Evolutionary conservation across 306 rosid species (phyloP), one percentile per base, ranked within the genome.

Genomic region (Corylus heterophylla): DNA sequence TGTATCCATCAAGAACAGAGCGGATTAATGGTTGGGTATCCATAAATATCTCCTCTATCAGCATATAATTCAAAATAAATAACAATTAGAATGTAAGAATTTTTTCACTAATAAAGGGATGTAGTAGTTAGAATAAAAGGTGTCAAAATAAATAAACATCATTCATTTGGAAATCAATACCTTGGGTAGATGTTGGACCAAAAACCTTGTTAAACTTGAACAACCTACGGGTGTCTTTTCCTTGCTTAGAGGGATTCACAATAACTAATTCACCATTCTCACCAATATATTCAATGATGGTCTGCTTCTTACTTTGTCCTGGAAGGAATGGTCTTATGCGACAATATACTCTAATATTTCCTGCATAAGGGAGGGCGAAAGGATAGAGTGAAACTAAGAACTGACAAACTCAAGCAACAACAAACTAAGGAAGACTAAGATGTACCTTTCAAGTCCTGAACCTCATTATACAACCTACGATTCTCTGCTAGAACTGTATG

Each of bases 241-340:
- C 98, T 81, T 77, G 97, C 84, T 96, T 96, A 37, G 90, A 86
- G 74, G 97, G 99, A 86, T 93, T 93, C 75, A 87, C 85, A 80
- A 96, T 80, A 68, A 93, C 79, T 74, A 96, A 73, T 39, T 93
- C 98, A 87, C 99, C 99, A 83, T 96, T 90, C 55, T 93, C 99
- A 48, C 98, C 97, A 75, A 89, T 76, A 81, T 91, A 91, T 78
- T 96, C 98, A 42, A 93, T 79, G 61, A 94, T 66, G 81, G 97
- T 91, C 75, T 89, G 94, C 67, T 82, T 91, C 80, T 85, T 89
- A 83, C 81, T 93, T 89, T 96, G 99, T 45, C 99, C 97, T 0
- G 92, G 95, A 83, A 96, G 97, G 87, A 96, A 96, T 44, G 99
- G 99, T 76, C 99, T 89, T 76, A 96, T 85, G 55, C 98, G 97